phyloP scores from a whole-genome alignment of 2,329 filamentous ascomycete genomes.

The Aotearoamyces nothofagi region DNA sequence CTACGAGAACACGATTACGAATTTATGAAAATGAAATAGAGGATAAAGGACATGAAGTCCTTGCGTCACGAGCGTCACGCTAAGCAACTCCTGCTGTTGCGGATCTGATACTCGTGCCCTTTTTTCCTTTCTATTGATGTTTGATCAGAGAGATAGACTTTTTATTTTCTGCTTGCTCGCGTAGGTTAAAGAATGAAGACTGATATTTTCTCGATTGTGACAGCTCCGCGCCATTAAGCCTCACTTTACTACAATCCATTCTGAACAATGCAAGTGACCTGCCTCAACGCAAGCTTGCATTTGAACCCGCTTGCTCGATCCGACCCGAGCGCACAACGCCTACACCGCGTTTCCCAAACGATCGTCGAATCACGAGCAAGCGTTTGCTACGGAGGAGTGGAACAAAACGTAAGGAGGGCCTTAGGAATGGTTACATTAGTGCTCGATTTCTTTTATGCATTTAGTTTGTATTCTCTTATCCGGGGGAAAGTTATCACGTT shows the following conservation, averaged over 20 bases:
- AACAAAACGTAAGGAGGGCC: background rate
- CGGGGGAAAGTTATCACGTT: background rate
- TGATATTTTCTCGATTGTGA: slow-evolving; percentile 14
- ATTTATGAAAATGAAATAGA: background rate
- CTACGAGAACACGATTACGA: background rate
- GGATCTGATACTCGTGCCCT: background rate
- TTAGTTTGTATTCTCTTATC: background rate
- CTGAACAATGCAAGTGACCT: slow-evolving; percentile 12
- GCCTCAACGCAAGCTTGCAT: slow-evolving; percentile 13
- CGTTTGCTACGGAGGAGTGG: too few species aligned
- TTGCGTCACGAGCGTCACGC: background rate
- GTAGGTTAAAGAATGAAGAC: slow-evolving; percentile 14
- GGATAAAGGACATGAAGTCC: background rate
- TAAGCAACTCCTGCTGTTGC: background rate
- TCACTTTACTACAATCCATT: background rate
- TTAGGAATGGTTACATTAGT: too few species aligned
- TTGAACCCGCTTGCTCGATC: background rate
- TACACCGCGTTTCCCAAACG: background rate
- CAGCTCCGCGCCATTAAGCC: slow-evolving; percentile 14
- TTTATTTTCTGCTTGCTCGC: too few species aligned
- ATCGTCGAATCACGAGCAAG: background rate
- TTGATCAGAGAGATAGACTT: too few species aligned
- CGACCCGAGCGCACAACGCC: background rate
- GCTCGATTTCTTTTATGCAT: background rate
- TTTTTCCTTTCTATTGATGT: slow-evolving; percentile 5